Evolutionary conservation across 2,329 filamentous ascomycete species (phyloP).

Genomic region (Zymoseptoria passerinii): DNA sequence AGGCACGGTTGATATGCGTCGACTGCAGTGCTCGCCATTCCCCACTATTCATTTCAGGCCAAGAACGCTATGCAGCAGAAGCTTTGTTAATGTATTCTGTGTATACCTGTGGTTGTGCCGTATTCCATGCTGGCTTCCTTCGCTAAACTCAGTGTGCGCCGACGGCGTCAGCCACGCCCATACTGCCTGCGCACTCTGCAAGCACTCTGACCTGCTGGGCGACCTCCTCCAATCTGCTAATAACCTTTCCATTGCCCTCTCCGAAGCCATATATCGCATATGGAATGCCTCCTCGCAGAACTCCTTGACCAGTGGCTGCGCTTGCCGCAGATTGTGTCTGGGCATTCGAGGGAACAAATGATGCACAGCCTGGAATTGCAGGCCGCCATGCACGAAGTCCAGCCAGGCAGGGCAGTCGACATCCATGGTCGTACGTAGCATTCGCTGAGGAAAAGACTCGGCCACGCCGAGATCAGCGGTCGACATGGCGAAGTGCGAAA

Average conservation of each 20-base stretch:
- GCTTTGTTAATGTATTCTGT: background rate
- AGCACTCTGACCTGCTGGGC: slow-evolving; percentile 53
- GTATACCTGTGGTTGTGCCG: background rate
- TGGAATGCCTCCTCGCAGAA: slow-evolving; percentile 57
- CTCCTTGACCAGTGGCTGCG: slow-evolving; percentile 52
- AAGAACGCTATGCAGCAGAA: background rate
- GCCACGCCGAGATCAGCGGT: slow-evolving; percentile 54
- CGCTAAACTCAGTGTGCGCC: background rate
- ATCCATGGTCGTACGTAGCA: slow-evolving; percentile 66
- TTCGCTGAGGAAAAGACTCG: slow-evolving; percentile 61
- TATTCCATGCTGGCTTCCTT: background rate
- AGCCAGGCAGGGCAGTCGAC: slow-evolving; percentile 64
- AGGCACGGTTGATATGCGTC: background rate
- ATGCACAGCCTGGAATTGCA: slow-evolving; percentile 66
- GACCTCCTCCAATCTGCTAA: slow-evolving; percentile 49
- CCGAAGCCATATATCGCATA: slow-evolving; percentile 55
- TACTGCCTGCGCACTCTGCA: slow-evolving; percentile 39
- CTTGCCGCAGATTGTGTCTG: slow-evolving; percentile 56
- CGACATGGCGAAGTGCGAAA: slow-evolving; percentile 66
- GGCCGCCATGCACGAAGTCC: slow-evolving; percentile 62
- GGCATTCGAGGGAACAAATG: slow-evolving; percentile 62
- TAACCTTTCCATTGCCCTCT: slow-evolving; percentile 53
- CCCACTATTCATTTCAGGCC: background rate
- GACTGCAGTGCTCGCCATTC: background rate
- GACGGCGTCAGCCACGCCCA: background rate